Percentiles rank a stretch among this genome's conserved stretches.
Conservation (phyloP, 2,329 filamentous ascomycete genomes). For the Cephalotrichum gorgonifer region DNA sequence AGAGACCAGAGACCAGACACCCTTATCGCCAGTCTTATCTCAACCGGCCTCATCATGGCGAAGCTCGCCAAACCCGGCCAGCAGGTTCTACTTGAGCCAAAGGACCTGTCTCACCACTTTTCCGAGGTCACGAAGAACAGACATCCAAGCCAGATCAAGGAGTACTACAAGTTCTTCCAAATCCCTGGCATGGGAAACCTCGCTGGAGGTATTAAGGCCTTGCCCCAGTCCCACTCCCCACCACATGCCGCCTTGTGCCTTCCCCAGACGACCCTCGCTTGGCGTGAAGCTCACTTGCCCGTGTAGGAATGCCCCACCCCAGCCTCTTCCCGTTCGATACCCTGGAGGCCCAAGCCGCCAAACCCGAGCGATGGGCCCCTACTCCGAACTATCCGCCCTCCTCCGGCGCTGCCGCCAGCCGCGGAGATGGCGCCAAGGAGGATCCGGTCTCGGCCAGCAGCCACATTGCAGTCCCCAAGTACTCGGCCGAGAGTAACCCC, state of each 20-base stretch:
- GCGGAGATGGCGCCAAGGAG: background rate
- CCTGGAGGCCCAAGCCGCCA: constrained; percentile 70
- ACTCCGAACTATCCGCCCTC: constrained; percentile 48
- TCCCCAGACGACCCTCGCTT: too few relatives aligned
- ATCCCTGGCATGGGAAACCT: constrained; percentile 53
- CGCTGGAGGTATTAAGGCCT: constrained; percentile 42
- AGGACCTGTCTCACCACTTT: constrained; percentile 71
- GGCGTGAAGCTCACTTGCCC: too few relatives aligned
- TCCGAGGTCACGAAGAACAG: constrained; percentile 60
- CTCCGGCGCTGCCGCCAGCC: constrained; percentile 21
- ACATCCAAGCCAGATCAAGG: constrained; percentile 58
- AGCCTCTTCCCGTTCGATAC: constrained; percentile 86
- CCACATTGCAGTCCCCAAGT: constrained; percentile 64
- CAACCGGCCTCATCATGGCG: background rate
- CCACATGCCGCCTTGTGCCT: too few relatives aligned
- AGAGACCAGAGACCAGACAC: background rate
- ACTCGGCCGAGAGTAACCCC: constrained; percentile 44
- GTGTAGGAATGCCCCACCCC: constrained; percentile 64
- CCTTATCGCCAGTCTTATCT: background rate
- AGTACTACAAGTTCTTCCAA: constrained; percentile 75
- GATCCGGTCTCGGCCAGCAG: constrained; percentile 21
- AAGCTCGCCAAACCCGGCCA: background rate
- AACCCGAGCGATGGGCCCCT: constrained; percentile 63
- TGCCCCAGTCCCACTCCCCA: background rate
- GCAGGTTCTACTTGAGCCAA: constrained; percentile 29